phyloP scores from a whole-genome alignment of 2,329 filamentous ascomycete genomes.

The Ascochyta viciae-villosae region DNA sequence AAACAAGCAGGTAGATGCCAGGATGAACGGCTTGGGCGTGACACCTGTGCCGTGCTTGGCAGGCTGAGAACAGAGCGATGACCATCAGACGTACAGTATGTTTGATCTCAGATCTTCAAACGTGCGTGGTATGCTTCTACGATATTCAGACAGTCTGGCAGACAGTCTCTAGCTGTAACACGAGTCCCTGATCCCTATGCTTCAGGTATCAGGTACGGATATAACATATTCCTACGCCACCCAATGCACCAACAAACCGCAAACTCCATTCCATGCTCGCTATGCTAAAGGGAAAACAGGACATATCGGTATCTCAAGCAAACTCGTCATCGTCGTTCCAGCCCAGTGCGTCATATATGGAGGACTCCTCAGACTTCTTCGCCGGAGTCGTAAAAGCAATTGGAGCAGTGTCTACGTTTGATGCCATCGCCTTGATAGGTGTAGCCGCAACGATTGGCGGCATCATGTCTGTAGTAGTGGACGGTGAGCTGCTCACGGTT shows the following conservation, averaged over 20 bases:
- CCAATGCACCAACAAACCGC: conserved; percentile 23
- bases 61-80: background rate
- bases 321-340: conserved; percentile 55
- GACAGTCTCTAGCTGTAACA: background rate
- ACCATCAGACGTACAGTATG: background rate
- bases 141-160: background rate
- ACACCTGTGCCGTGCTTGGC: conserved; percentile 3
- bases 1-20: background rate
- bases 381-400: conserved; percentile 18
- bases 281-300: conserved; percentile 38
- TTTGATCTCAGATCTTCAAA: background rate
- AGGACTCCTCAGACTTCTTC: conserved; percentile 26
- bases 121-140: background rate
- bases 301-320: conserved; percentile 20
- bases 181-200: background rate
- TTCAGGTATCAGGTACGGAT: background rate
- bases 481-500: conserved; percentile 21
- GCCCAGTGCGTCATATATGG: conserved; percentile 54
- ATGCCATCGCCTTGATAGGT: conserved; percentile 23
- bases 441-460: conserved; percentile 27
- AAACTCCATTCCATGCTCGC: conserved; percentile 32
- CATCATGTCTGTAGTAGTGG: conserved; percentile 7
- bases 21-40: background rate
- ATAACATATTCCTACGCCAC: conserved; percentile 17
- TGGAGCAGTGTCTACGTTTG: conserved; percentile 1